phyloP scores from a whole-genome alignment of 1,139 yeast genomes.

The Candida buenavistaensis region DNA sequence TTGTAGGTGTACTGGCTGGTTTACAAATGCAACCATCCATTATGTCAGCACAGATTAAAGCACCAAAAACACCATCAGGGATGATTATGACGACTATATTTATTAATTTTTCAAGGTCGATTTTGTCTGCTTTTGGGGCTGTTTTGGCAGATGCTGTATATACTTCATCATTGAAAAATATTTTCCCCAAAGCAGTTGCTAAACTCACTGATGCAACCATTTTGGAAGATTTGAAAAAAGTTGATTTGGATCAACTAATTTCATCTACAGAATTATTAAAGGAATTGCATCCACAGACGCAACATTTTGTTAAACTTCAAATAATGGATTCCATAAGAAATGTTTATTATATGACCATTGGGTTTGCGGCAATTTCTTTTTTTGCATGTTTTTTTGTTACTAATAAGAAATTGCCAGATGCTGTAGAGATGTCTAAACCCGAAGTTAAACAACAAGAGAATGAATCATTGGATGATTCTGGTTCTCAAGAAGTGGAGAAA shows the following conservation, averaged over 20 bases:
- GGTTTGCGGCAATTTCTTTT: conserved; percentile 23
- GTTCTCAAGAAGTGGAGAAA: too few species aligned
- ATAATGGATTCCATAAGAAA: conserved; percentile 32
- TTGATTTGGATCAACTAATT: conserved; percentile 17
- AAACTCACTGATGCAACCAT: conserved; percentile 18
- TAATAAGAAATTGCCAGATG: conserved; percentile 29
- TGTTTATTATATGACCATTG: conserved; percentile 34
- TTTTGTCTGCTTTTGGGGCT: conserved; percentile 31
- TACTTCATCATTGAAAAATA: conserved; percentile 27
- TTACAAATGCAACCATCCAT: conserved; percentile 29
- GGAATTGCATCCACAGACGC: conserved; percentile 25
- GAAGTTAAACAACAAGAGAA: neutral
- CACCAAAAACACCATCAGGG: conserved; percentile 39
- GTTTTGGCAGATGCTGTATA: conserved; percentile 37
- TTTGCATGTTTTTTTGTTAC: conserved; percentile 25
- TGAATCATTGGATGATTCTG: too few species aligned
- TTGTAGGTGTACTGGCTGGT: conserved; percentile 33
- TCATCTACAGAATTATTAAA: conserved; percentile 21
- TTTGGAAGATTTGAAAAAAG: conserved; percentile 19
- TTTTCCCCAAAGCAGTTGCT: conserved; percentile 17
- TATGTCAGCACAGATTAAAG: conserved; percentile 31
- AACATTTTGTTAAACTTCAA: conserved; percentile 25
- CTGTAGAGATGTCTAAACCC: conserved; percentile 1
- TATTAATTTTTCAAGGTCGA: conserved; percentile 29
- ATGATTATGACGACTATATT: conserved; percentile 37